phyloP scores from a whole-genome alignment of 768 basidiomycete species.

The Erythrobasidium yunnanense region DNA sequence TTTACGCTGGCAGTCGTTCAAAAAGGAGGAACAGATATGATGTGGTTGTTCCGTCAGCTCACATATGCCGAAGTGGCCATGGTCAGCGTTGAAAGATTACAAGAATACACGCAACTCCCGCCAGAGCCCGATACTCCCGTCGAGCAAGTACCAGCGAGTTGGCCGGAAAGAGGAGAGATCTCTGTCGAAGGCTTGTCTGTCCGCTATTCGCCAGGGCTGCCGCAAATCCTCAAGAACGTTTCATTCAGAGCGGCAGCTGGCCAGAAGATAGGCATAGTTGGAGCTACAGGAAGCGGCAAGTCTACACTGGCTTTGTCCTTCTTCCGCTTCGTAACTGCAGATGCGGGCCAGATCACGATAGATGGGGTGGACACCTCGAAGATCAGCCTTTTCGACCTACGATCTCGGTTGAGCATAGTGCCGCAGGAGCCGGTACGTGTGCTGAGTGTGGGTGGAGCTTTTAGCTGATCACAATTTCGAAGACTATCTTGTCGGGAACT shows the following conservation, averaged over 20 bases:
- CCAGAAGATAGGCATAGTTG: constrained; percentile 39
- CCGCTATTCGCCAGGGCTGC: constrained; percentile 38
- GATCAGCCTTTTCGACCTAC: constrained; percentile 50
- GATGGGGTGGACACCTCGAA: constrained; percentile 44
- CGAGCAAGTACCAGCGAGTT: constrained; percentile 31
- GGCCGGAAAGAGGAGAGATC: constrained; percentile 32
- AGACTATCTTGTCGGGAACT: constrained; percentile 17
- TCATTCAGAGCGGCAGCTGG: constrained; percentile 42
- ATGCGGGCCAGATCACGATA: constrained; percentile 39
- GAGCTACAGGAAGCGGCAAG: constrained; percentile 32
- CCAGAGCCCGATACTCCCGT: constrained; percentile 33
- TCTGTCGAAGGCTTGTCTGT: constrained; percentile 40
- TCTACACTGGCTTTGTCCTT: constrained; percentile 43
- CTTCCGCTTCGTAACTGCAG: constrained; percentile 45
- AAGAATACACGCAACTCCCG: constrained; percentile 27
- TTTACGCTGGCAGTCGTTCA: constrained; percentile 16
- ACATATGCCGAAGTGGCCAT: constrained; percentile 35
- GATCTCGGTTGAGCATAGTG: constrained; percentile 23
- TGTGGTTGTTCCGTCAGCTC: constrained; percentile 41
- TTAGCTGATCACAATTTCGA: not conserved
- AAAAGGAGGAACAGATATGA: constrained; percentile 28
- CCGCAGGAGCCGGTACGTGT: not conserved
- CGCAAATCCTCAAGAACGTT: constrained; percentile 42
- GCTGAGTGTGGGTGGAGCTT: not conserved
- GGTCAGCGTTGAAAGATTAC: constrained; percentile 38